phyloP scores from a whole-genome alignment of 2,329 filamentous ascomycete genomes.

The Fusarium sp. region DNA sequence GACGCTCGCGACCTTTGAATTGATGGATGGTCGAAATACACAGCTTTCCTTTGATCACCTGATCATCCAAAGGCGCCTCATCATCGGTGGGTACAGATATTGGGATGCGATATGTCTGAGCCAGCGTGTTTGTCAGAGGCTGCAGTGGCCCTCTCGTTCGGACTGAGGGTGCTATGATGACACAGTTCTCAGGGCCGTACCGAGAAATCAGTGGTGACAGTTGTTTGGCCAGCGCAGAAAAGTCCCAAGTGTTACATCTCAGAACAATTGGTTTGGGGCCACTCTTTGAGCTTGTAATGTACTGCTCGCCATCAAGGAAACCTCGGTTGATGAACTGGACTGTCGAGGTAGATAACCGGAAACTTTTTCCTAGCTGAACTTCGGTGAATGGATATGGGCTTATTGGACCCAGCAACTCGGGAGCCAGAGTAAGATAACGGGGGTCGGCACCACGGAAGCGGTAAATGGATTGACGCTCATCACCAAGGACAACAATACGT shows the following conservation, averaged over 20 bases:
- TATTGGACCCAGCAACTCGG: constrained; percentile 37
- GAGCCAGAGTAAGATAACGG: constrained; percentile 46
- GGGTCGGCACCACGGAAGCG: constrained; percentile 48
- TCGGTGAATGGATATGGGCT: constrained; percentile 40
- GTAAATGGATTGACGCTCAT: constrained; percentile 51
- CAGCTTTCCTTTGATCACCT: constrained; percentile 47
- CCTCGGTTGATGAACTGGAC: constrained; percentile 47
- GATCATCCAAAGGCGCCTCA: constrained; percentile 43
- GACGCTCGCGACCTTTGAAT: constrained; percentile 52
- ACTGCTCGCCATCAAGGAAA: constrained; percentile 46
- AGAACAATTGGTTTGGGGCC: constrained; percentile 49
- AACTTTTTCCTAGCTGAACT: constrained; percentile 44
- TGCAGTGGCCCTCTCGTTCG: constrained; percentile 3
- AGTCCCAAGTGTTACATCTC: constrained; percentile 23
- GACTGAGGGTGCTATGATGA: constrained; percentile 23
- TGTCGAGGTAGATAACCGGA: constrained; percentile 45
- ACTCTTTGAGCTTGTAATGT: constrained; percentile 47
- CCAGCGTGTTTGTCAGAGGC: constrained; percentile 11
- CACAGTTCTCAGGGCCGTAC: constrained; percentile 37
- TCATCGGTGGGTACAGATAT: constrained; percentile 44
- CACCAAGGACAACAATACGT: constrained; percentile 48
- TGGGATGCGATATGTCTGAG: constrained; percentile 28
- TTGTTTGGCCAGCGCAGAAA: constrained; percentile 23
- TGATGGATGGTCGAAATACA: constrained; percentile 51
- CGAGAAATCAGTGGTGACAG: constrained; percentile 39